Evolutionary conservation across 2,329 filamentous ascomycete species (phyloP).

Genomic region (Colletotrichum sp.): DNA sequence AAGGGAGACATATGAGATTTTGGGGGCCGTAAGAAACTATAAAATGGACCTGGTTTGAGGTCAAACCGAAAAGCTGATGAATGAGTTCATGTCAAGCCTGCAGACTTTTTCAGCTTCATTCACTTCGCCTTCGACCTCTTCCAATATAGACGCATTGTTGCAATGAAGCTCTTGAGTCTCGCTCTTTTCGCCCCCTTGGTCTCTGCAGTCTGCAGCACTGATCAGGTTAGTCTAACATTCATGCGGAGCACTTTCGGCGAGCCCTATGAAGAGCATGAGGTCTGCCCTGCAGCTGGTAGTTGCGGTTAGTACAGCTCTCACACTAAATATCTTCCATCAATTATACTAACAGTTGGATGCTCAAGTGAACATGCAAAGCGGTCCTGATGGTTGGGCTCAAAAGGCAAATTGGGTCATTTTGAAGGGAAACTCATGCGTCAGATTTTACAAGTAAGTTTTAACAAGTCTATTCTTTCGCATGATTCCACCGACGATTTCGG

Average conservation of each 20-base stretch:
- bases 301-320: background rate
- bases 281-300: background rate
- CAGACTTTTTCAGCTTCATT: background rate
- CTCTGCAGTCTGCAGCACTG: background rate
- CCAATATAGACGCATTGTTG: background rate
- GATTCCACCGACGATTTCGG: fast-evolving
- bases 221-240: background rate
- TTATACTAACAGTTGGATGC: background rate
- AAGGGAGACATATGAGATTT: background rate
- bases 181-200: background rate
- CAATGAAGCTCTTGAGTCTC: background rate
- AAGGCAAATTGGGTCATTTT: background rate
- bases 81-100: background rate
- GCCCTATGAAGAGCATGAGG: background rate
- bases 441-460: background rate
- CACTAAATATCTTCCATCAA: no score
- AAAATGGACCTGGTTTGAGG: background rate
- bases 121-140: background rate
- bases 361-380: background rate
- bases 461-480: background rate
- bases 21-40: background rate
- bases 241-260: background rate
- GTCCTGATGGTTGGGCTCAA: background rate
- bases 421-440: background rate
- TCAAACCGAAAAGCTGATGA: background rate